phyloP scores from a whole-genome alignment of 805 yeast species.

The Kodamaea sagamina region DNA sequence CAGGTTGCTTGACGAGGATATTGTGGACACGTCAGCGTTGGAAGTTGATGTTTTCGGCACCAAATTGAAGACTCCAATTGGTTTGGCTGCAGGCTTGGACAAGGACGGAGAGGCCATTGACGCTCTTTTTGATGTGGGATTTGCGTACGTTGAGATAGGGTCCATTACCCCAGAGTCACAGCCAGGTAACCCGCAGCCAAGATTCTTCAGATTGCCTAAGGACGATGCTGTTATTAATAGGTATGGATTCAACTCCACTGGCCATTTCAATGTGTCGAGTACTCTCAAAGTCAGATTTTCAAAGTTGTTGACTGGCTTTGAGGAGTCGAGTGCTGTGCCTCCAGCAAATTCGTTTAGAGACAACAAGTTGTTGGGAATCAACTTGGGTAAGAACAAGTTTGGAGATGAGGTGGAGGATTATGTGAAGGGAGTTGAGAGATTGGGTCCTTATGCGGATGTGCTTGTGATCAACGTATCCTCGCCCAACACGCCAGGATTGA shows the following conservation, averaged over 20 bases:
- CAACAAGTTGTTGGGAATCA: slow-evolving; percentile 72
- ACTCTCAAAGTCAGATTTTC: slow-evolving; percentile 66
- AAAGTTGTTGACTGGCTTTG: slow-evolving; percentile 30
- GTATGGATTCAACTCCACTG: slow-evolving; percentile 91
- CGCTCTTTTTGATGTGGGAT: slow-evolving; percentile 72
- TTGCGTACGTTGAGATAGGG: slow-evolving; percentile 89
- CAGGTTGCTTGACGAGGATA: slow-evolving; percentile 53
- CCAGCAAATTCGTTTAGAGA: slow-evolving; percentile 55
- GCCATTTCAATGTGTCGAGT: slow-evolving; percentile 73
- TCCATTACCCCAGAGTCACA: slow-evolving; percentile 91
- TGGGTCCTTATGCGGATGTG: slow-evolving; percentile 86
- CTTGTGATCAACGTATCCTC: slow-evolving; percentile 89
- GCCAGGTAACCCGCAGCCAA: slow-evolving; percentile 91
- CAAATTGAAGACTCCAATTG: slow-evolving; percentile 75
- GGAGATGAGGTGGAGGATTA: slow-evolving; percentile 92
- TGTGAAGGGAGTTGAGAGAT: slow-evolving; percentile 75
- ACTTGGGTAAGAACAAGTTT: slow-evolving; percentile 87
- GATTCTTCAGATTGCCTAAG: slow-evolving; percentile 80
- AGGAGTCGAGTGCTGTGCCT: slow-evolving; percentile 23
- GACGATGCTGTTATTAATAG: slow-evolving; percentile 93
- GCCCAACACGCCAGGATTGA: slow-evolving; percentile 94
- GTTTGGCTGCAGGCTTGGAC: slow-evolving; percentile 95
- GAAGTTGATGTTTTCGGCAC: slow-evolving; percentile 65
- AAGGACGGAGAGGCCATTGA: slow-evolving; percentile 93
- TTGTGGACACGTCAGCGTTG: slow-evolving; percentile 43